Conservation (phyloP, 768 basidiomycete species). For the Pisolithus microcarpus region DNA sequence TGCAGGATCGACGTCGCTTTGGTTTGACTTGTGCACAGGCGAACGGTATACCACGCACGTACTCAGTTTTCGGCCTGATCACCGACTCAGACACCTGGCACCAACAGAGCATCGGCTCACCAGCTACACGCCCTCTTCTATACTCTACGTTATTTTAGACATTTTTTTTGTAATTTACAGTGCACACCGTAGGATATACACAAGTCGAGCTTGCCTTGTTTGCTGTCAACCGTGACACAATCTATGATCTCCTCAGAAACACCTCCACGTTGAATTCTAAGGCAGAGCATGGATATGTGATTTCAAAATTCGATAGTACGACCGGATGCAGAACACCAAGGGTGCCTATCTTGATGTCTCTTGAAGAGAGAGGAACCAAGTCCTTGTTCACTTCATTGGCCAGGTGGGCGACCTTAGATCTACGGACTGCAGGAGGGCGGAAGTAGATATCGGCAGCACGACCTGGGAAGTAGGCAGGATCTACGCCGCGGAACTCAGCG, state of each 20-base stretch:
- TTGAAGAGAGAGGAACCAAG: constrained; percentile 22
- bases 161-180: neutral
- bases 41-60: no score
- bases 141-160: no score
- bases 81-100: no score
- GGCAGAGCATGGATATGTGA: constrained; percentile 89
- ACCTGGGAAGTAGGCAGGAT: constrained; percentile 91
- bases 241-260: constrained; percentile 61
- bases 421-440: constrained; percentile 37
- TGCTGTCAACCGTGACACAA: neutral
- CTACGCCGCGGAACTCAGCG: constrained; percentile 35
- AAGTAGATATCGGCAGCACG: constrained; percentile 91
- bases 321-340: constrained; percentile 90
- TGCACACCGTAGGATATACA: neutral
- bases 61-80: no score
- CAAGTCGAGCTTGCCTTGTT: neutral
- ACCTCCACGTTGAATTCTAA: constrained; percentile 93
- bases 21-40: no score
- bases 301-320: constrained; percentile 90
- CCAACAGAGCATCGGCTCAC: no score
- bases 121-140: no score
- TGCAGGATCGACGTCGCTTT: neutral
- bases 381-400: constrained; percentile 42
- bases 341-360: constrained; percentile 76
- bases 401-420: constrained; percentile 6